Percentiles rank a stretch among this genome's conserved stretches.
These are phyloP conservation scores for Nemania serpens DNA, from an alignment of 2,329 filamentous ascomycete genomes.

Conservation along the genomic window DNA sequence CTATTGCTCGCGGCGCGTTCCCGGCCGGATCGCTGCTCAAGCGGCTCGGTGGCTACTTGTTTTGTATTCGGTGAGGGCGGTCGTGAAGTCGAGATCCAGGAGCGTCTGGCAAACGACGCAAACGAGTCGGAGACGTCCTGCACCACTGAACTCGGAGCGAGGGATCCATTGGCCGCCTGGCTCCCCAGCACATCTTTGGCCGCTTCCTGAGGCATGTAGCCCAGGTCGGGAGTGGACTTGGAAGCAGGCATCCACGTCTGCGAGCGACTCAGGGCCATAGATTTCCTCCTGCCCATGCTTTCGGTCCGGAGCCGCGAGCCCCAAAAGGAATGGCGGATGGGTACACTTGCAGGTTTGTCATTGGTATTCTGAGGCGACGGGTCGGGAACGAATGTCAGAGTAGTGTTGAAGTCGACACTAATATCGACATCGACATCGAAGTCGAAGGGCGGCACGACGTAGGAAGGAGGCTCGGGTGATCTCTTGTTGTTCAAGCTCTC, in stretches of 20 bases:
- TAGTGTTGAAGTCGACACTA: constrained; percentile 48
- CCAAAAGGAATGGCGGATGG: constrained; percentile 34
- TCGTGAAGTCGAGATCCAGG: constrained; percentile 56
- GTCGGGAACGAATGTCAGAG: constrained; percentile 47
- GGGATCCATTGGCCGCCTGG: constrained; percentile 23
- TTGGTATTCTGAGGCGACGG: constrained; percentile 32
- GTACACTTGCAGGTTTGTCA: constrained; percentile 35
- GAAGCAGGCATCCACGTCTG: constrained; percentile 58
- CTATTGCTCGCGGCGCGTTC: constrained; percentile 39
- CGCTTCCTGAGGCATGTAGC: constrained; percentile 38
- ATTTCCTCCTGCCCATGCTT: constrained; percentile 48
- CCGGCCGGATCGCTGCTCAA: constrained; percentile 28
- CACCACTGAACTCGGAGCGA: constrained; percentile 37
- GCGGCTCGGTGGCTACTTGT: constrained; percentile 34
- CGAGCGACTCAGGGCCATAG: constrained; percentile 54
- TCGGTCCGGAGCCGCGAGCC: constrained; percentile 36
- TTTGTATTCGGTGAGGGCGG: constrained; percentile 52
- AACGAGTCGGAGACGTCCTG: constrained; percentile 52
- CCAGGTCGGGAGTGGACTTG: constrained; percentile 47
- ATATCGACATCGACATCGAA: constrained; percentile 43
- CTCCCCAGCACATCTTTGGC: constrained; percentile 21
- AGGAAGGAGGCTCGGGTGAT: constrained; percentile 46
- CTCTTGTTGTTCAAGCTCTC: constrained; percentile 37
- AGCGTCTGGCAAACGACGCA: constrained; percentile 55
- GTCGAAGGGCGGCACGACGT: constrained; percentile 60